Conservation (phyloP, 2,329 filamentous ascomycete species). For the Epichloe sp. region DNA sequence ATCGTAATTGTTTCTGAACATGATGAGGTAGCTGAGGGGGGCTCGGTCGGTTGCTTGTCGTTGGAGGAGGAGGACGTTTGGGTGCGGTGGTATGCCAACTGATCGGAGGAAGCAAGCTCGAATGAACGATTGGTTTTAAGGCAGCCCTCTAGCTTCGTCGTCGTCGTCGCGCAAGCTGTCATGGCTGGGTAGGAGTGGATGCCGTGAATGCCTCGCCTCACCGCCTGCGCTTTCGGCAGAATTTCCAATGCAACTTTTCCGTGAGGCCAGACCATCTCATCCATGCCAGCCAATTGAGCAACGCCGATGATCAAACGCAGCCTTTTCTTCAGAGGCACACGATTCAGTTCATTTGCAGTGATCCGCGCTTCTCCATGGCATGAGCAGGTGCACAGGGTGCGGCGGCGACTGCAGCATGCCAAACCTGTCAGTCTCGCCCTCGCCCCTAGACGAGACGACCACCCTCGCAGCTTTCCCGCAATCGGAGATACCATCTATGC, state of each 20-base stretch:
- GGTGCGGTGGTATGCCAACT: conserved; percentile 3
- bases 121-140: conserved; percentile 9
- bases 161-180: conserved; percentile 6
- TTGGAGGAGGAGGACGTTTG: conserved; percentile 1
- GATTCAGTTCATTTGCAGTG: background rate
- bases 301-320: conserved; percentile 1
- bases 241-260: background rate
- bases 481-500: conserved; percentile 69
- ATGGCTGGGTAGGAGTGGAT: background rate
- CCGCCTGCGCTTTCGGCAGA: conserved; percentile 8
- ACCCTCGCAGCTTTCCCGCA: conserved; percentile 5
- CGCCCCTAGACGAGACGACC: background rate
- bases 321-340: background rate
- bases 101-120: conserved; percentile 5
- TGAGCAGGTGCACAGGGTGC: background rate
- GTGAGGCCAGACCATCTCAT: background rate
- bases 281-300: background rate
- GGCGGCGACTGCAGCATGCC: background rate
- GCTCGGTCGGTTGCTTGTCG: conserved; percentile 3
- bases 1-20: conserved; percentile 99
- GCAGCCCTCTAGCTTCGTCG: conserved; percentile 14
- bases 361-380: background rate
- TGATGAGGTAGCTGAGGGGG: conserved; percentile 31
- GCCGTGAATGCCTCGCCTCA: conserved; percentile 8
- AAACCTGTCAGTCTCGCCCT: background rate